Base-by-base conservation (phyloP, 331 rosid genomes). In the Stylosanthes scabra region DNA sequence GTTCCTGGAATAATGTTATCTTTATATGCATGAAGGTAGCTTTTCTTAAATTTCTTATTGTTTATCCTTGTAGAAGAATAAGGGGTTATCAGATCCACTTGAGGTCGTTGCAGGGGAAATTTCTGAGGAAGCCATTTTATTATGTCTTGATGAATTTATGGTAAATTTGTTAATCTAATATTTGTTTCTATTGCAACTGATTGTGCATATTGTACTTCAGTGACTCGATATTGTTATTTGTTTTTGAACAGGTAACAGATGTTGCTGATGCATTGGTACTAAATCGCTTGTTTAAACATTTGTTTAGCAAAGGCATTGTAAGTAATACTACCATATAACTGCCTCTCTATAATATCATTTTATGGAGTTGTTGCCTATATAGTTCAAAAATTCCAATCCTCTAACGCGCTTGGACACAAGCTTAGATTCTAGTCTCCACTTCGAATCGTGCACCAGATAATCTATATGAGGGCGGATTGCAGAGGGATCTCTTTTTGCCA, bases 371-470 rank as follows among this genome's bases (percentile, higher is more conserved):
- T 44, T 72, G 60, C 20, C 76, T 66, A 68, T 64, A 59, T 50
- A 78, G 29, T 72, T 59, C 82, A 25, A 59, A 68, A 34, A 25
- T 4, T 27, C 0, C 28, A 9, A 85, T 44, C 70, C 65, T 81
- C 42, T 79, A 44, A 28, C 86, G 68, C 79, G 84, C 68, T 80
- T 42, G 66, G 76, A 71, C 74, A 75, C 74, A 79, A 86, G 70
- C 83, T 37, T 70, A 95, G 99, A 90, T 95, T 85, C 92, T 95
- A 49, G 96, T 95, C 6, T 59, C 97, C 76, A 95, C 99, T 59
- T 95, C 99, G 57, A 95, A 95, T 79, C 99, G 99, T 76, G 97
- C 96, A 61, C 99, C 99, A n/a, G 97, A 92, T 79, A 88, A 82
- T 39, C 87, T 95, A 5, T 95, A 95, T 10, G 99, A 95, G 80